A percentile compares a stretch with the other conserved stretches of the same genome.
phyloP scores from a whole-genome alignment of 495 filamentous ascomycete genomes.

The Trichodelitschia bisporula region DNA sequence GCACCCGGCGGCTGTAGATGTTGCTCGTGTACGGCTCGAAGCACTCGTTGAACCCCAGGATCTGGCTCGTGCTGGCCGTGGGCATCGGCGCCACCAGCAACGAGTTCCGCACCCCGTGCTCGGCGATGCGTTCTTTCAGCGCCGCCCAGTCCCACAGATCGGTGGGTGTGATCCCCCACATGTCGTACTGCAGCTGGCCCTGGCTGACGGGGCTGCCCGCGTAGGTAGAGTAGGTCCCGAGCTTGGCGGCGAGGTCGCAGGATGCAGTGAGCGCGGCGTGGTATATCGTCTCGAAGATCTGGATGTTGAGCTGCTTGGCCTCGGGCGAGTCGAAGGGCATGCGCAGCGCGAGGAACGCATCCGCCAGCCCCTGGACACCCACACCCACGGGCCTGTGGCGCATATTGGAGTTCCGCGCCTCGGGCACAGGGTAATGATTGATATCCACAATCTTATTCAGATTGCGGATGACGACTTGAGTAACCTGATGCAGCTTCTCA shows the following conservation, averaged over 20 bases:
- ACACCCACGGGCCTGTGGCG: slow-evolving; percentile 85
- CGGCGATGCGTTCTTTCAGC: slow-evolving; percentile 72
- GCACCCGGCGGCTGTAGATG: slow-evolving; percentile 94
- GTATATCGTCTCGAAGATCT: slow-evolving; percentile 99
- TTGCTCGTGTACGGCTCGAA: slow-evolving; percentile 99
- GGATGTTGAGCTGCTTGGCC: slow-evolving; percentile 79
- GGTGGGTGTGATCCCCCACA: slow-evolving; percentile 87
- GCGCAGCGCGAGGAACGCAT: slow-evolving; percentile 91
- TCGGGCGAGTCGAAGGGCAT: slow-evolving; percentile 90
- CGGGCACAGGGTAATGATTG: slow-evolving; percentile 88
- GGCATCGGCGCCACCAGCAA: slow-evolving; percentile 93
- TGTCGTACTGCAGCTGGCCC: slow-evolving; percentile 92
- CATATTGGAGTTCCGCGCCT: slow-evolving; percentile 87
- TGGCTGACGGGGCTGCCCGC: slow-evolving; percentile 84
- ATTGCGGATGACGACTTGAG: slow-evolving; percentile 70
- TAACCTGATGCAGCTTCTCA: slow-evolving; percentile 79
- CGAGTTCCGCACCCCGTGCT: slow-evolving; percentile 84
- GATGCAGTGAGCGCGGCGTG: slow-evolving; percentile 84
- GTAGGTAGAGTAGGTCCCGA: slow-evolving; percentile 73
- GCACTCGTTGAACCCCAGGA: slow-evolving; percentile 95
- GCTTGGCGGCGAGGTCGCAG: slow-evolving; percentile 53
- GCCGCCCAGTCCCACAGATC: slow-evolving; percentile 90
- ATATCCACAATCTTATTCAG: slow-evolving; percentile 93
- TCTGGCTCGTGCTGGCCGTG: slow-evolving; percentile 87
- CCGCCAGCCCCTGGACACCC: slow-evolving; percentile 95